Evolutionary conservation across 1,284 basidiomycete genomes (phyloP).

Genomic region (Sutorius eximius): DNA sequence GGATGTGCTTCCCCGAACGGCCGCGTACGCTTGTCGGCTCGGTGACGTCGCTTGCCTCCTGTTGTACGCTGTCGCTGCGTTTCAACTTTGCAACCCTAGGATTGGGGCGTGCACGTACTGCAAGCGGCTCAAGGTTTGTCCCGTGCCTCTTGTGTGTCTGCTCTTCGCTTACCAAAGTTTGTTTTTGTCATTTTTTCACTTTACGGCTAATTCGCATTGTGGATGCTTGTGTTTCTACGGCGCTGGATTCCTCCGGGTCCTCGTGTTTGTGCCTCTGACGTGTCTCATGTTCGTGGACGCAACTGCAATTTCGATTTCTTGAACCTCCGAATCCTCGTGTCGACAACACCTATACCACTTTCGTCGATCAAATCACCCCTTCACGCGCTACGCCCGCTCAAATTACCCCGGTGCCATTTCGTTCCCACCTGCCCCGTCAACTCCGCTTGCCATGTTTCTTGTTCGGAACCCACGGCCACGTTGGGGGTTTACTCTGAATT

Average conservation of each 20-base stretch:
- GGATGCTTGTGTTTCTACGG: conserved; percentile 13
- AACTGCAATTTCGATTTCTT: conserved; percentile 29
- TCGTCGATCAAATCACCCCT: conserved; percentile 2
- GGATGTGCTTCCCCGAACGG: conserved; percentile 2
- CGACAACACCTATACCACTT: conserved; percentile 5
- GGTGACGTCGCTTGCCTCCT: conserved; percentile 8
- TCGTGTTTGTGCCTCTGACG: conserved; percentile 11
- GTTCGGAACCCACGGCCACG: conserved; percentile 13
- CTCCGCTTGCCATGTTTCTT: conserved; percentile 1
- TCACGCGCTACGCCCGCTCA: conserved; percentile 2
- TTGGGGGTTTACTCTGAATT: conserved; percentile 6
- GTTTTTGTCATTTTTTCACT: not conserved
- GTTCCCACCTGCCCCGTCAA: not conserved
- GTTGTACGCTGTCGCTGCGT: conserved; percentile 7
- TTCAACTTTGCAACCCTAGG: conserved; percentile 37
- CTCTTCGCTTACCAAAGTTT: conserved; percentile 25
- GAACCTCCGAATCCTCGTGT: conserved; percentile 32
- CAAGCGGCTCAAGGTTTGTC: conserved; percentile 77
- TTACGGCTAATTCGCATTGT: conserved; percentile 5
- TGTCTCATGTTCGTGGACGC: conserved; percentile 9
- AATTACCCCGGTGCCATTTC: not conserved
- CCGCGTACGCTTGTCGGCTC: conserved; percentile 12
- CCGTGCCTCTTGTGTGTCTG: not conserved
- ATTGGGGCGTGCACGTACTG: conserved; percentile 79
- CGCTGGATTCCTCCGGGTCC: conserved; percentile 19